Conservation (phyloP, 495 filamentous ascomycete species). For the Parmelia sp. region DNA sequence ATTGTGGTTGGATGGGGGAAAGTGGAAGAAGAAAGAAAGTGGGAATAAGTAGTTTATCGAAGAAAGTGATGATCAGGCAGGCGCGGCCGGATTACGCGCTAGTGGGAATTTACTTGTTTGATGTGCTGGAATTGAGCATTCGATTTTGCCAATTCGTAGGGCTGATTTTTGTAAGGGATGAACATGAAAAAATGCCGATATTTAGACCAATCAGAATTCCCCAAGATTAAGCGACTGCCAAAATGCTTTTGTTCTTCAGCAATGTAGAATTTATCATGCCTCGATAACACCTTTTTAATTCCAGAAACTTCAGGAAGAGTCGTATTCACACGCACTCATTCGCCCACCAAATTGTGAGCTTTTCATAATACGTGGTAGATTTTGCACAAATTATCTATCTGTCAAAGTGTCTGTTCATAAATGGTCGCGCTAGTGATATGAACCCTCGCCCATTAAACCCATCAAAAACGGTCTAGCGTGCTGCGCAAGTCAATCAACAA, state of each 20-base stretch:
- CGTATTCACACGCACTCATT: not conserved
- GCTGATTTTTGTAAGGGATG: constrained; percentile 30
- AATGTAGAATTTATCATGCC: constrained; percentile 12
- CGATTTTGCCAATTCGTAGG: constrained; percentile 36
- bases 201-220: constrained; percentile 21
- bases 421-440: constrained; percentile 18
- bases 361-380: not conserved
- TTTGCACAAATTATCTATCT: not conserved
- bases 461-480: constrained; percentile 20
- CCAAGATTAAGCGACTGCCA: constrained; percentile 8
- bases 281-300: constrained; percentile 12
- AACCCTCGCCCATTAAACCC: constrained; percentile 13
- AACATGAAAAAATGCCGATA: not conserved
- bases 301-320: not conserved
- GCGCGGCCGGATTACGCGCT: constrained; percentile 22
- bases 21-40: constrained; percentile 39
- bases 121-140: constrained; percentile 31
- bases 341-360: constrained; percentile 1
- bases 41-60: constrained; percentile 39
- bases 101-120: constrained; percentile 23
- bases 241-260: constrained; percentile 1
- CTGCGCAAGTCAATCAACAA: constrained; percentile 19
- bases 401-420: not conserved
- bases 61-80: constrained; percentile 29
- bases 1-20: constrained; percentile 34